phyloP scores from a whole-genome alignment of 371 early-diverging fungal genomes.

The Fennellomyces sp. region DNA sequence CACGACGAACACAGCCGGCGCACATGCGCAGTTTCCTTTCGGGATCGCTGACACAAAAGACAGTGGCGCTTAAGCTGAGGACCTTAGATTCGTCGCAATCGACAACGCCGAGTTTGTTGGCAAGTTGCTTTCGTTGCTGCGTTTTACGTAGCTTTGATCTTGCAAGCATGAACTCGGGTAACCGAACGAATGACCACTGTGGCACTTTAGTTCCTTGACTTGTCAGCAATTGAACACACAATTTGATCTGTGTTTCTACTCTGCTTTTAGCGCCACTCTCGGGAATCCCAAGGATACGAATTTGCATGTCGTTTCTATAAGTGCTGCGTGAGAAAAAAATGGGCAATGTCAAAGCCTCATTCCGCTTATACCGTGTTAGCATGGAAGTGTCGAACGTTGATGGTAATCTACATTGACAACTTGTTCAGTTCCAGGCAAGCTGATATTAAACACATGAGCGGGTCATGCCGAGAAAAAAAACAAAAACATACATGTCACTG shows the following conservation, averaged over 20 bases:
- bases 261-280: conserved; percentile 74
- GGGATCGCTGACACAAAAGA: conserved; percentile 85
- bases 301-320: too few species aligned
- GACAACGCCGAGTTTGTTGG: conserved; percentile 11
- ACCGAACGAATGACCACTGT: conserved; percentile 78
- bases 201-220: conserved; percentile 74
- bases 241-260: conserved; percentile 87
- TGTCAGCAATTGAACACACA: conserved; percentile 73
- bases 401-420: too few species aligned
- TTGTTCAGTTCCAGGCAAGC: too few species aligned
- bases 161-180: conserved; percentile 83
- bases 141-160: conserved; percentile 62
- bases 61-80: conserved; percentile 73
- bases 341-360: too few species aligned
- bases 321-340: too few species aligned
- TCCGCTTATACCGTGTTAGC: too few species aligned
- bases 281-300: conserved; percentile 73
- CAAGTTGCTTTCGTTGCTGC: neutral
- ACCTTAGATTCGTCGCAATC: conserved; percentile 29
- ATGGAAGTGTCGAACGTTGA: too few species aligned
- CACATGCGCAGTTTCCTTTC: conserved; percentile 76
- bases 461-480: too few species aligned
- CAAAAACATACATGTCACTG: neutral
- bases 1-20: conserved; percentile 83
- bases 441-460: too few species aligned